Evolutionary conservation across 2,329 filamentous ascomycete genomes (phyloP), one percentile per base, ranked within the genome.

Genomic region (Fusarium armeniacum): DNA sequence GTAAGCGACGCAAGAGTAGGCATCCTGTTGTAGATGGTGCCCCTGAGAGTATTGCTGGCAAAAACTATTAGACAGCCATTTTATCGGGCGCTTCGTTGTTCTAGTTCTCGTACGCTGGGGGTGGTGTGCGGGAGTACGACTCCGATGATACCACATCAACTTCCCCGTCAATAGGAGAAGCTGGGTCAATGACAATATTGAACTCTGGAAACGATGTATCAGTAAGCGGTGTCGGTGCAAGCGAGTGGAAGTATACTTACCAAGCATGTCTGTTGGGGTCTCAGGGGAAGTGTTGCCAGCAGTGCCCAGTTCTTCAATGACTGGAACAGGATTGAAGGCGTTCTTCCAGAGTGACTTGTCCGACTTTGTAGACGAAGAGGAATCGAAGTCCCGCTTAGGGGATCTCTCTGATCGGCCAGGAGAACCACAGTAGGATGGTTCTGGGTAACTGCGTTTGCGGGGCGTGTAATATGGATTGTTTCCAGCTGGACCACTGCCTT

Each of bases 381-480:
- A 38, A n/a, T 41, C 44, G 26, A 50, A 24, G 10, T 45, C 62
- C 24, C 35, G 26, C 28, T 67, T 67, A 1, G 33, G 20, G 3
- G 61, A 69, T 38, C 58, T 50, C 40, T 65, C 64, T 16, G 68
- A 71, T 40, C 56, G 30, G 15, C 12, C 18, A 28, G 67, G 44
- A 33, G 63, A 59, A 35, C 28, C 44, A 33, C 55, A 62, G 16
- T 47, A 62, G 12, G 63, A 40, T 33, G 68, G 52, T 9, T 45
- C 58, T 11, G 70, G 56, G 38, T 66, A 70, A 20, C 46, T 49
- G 12, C 58, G 65, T 41, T 71, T 71, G 36, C 74, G 70, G 36
- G 77, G 76, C 24, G 73, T 73, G 40, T 80, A 80, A 58, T 80
- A 80, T 1, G 78, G 82, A 69, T 76, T 78, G 66, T 44, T 76